Evolutionary conservation across 257 asterid genomes (phyloP), one percentile per base, ranked within the genome.

Genomic region (Solanum etuberosum): DNA sequence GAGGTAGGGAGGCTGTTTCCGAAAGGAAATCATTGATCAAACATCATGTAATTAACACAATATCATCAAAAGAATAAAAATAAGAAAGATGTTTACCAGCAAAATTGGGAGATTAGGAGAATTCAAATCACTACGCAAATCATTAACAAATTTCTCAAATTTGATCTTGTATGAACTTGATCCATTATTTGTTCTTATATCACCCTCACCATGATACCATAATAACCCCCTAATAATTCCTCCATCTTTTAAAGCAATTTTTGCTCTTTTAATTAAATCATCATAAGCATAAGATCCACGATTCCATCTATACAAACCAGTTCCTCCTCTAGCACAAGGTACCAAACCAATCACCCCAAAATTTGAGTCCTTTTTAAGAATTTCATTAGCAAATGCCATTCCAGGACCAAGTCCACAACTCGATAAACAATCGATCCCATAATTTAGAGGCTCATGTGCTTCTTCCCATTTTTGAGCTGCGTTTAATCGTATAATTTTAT

Each of bases 161-260:
- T 93, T 89, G 51, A 35, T 68, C 89, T 89, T 90, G 51, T 92
- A 94, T 10, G 86, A 16, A 25, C 80, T 86, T 6, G 95, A 95
- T 85, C 92, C 93, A 34, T 85, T 89, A 1, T n/a, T 40, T 10
- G 3, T 63, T 12, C 1, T 34, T 1, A 95, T 91, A 29, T 94
- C 98, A 40, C 93, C 92, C 91, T 93, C 96, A 1, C 98, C 98
- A 81, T 95, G 98, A 77, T 93, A 95, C 98, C 98, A 95, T 9
- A 94, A 67, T 31, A 96, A 38, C 0, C 91, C 96, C 86, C 89
- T 88, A 21, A 94, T 84, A 0, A 57, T 54, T 4, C 93, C 94
- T 2, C 94, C 96, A 3, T 89, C 84, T 6, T 29, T 88, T 65
- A 38, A 14, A 4, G 98, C 97, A 1, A 92, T 91, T 80, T 73